Base-by-base conservation (phyloP, 2,329 filamentous ascomycete genomes). In the Penicillium sclerotigenum region DNA sequence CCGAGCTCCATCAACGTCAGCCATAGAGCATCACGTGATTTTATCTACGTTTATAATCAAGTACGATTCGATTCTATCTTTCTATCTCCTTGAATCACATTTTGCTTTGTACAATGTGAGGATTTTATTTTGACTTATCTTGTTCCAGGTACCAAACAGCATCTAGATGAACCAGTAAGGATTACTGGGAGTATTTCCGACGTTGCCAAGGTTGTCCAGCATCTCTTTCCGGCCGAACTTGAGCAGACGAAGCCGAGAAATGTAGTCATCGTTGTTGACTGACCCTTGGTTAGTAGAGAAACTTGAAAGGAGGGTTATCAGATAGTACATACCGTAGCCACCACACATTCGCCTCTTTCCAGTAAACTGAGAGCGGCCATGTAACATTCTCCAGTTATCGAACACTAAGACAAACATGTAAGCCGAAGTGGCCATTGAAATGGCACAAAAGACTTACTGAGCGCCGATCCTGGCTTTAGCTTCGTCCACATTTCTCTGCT, bases 371-470 rank as follows among this genome's bases (percentile, higher is more conserved):
- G 86, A 86, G 65, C 94, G 81, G 1, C 93, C 94, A 73, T 99
- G 94, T 64, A 97, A 77, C 33, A 97, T 88, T 57, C 94, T 83
- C 91, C 93, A 97, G 69, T 99, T 97, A 71, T 99, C 90, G 72
- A 99, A 97, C 45, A 97, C 89, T 89, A 64, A 11, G 46, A 40
- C 45, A 53, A 29, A 50, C 20, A 24, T 42, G 41, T 34, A 47
- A 29, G 42, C 47, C 8, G 50, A 51, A 33, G 24, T 13, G 7
- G 8, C 5, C 9, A 31, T 40, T 7, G 28, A 7, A 52, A 33
- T 33, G 13, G 16, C 8, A 24, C 18, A 0, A n/a, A 16, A 16
- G 9, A 79, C 86, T 74, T 77, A 92, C 89, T 86, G 54, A 97
- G 68, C 6, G 91, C 82, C 50, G 80, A 85, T 2, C 94, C 94